Evolutionary conservation across 2,329 filamentous ascomycete species (phyloP).

Genomic region (Fusarium clavum): DNA sequence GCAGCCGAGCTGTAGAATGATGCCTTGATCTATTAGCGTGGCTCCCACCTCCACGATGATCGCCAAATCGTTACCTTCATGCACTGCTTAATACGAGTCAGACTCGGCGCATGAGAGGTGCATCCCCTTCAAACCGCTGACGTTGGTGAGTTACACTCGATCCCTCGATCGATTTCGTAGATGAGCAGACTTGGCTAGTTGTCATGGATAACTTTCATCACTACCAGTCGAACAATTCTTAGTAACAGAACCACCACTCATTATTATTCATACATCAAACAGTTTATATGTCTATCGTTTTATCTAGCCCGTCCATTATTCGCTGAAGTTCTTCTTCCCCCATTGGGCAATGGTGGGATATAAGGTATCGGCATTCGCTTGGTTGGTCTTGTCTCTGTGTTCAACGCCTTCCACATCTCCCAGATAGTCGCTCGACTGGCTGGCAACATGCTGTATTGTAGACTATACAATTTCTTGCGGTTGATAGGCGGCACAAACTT

Average conservation of each 20-base stretch:
- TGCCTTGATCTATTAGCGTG: neutral
- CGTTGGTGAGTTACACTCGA: neutral
- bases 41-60: neutral
- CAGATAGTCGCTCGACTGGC: constrained; percentile 80
- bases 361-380: constrained; percentile 54
- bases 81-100: constrained; percentile 3
- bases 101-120: neutral
- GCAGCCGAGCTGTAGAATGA: constrained; percentile 6
- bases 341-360: constrained; percentile 50
- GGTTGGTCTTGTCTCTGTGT: constrained; percentile 60
- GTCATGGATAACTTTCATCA: neutral
- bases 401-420: constrained; percentile 86
- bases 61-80: neutral
- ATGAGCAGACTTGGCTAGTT: neutral
- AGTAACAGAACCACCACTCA: neutral
- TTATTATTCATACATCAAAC: constrained; percentile 5
- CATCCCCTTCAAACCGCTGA: neutral
- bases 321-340: constrained; percentile 46
- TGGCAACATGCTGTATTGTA: constrained; percentile 98
- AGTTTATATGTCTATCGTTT: constrained; percentile 16
- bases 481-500: constrained; percentile 96
- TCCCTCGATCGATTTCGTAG: neutral
- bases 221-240: neutral
- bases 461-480: constrained; percentile 90
- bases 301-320: constrained; percentile 48